Percentiles rank a stretch among this genome's conserved stretches.
These are phyloP conservation scores for Aspergillus versicolor DNA, from an alignment of 2,329 filamentous ascomycete species.

Conservation along the genomic window DNA sequence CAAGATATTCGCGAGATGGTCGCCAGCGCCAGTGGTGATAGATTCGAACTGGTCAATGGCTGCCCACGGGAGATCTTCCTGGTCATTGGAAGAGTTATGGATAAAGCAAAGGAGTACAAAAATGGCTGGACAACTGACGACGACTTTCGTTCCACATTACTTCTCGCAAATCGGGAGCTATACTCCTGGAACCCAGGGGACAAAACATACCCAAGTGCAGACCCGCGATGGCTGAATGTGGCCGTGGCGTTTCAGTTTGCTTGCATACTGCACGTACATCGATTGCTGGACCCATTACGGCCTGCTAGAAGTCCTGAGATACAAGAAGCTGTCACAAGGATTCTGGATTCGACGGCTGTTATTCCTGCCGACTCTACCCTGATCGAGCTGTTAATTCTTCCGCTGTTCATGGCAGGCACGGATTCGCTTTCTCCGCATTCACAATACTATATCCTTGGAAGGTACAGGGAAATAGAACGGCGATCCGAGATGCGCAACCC, in stretches of 20 bases:
- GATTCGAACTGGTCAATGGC: slow-evolving; percentile 31
- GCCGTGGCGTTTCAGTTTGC: slow-evolving; percentile 28
- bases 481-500: slow-evolving; percentile 27
- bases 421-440: slow-evolving; percentile 28
- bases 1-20: slow-evolving; percentile 27
- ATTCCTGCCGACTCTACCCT: slow-evolving; percentile 23
- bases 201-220: slow-evolving; percentile 23
- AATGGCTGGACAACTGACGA: slow-evolving; percentile 21
- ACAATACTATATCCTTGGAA: slow-evolving; percentile 30
- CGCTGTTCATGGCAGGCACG: slow-evolving; percentile 31
- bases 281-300: slow-evolving; percentile 23
- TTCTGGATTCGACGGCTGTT: slow-evolving; percentile 26
- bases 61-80: slow-evolving; percentile 31
- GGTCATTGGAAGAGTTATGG: slow-evolving; percentile 27
- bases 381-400: slow-evolving; percentile 29
- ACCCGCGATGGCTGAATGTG: slow-evolving; percentile 25
- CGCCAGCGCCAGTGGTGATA: slow-evolving; percentile 22
- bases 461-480: slow-evolving; percentile 25
- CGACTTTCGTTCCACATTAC: slow-evolving; percentile 19
- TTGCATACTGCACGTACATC: slow-evolving; percentile 29
- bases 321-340: slow-evolving; percentile 26
- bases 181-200: slow-evolving; percentile 23
- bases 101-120: slow-evolving; percentile 27
- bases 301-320: slow-evolving; percentile 22
- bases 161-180: slow-evolving; percentile 19